A percentile compares a stretch with the other conserved stretches of the same genome.
phyloP scores from a whole-genome alignment of 1,284 basidiomycete genomes.

The Boletus sp. region DNA sequence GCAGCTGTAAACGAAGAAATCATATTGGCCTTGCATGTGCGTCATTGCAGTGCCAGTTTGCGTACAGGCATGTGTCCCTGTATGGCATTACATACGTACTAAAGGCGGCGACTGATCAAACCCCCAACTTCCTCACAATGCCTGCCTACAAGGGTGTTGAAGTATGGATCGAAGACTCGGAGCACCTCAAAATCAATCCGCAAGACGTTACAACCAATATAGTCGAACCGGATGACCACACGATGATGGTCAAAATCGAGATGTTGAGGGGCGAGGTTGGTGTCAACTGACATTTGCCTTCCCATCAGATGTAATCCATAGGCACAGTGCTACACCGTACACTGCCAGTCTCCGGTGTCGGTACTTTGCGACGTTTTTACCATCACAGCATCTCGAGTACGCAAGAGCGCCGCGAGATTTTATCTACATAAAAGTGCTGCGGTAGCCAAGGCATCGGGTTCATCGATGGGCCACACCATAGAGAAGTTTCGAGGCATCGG shows the following conservation, averaged over 20 bases:
- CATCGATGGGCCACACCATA: conserved; percentile 8
- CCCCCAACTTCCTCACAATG: conserved; percentile 11
- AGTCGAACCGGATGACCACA: conserved; percentile 13
- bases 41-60: conserved; percentile 6
- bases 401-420: conserved; percentile 15
- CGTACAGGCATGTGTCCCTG: background rate
- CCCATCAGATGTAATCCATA: background rate
- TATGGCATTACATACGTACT: background rate
- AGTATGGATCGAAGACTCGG: conserved; percentile 20
- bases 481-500: conserved; percentile 2
- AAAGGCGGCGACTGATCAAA: too few species aligned
- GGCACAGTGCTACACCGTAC: conserved; percentile 15
- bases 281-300: background rate
- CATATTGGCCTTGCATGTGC: background rate
- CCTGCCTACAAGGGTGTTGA: conserved; percentile 16
- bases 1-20: conserved; percentile 1
- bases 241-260: conserved; percentile 7
- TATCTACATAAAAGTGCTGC: conserved; percentile 9
- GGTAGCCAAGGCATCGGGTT: conserved; percentile 2
- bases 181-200: conserved; percentile 3
- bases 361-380: conserved; percentile 19
- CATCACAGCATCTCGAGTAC: background rate
- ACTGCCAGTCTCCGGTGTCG: conserved; percentile 17
- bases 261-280: conserved; percentile 18
- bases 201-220: conserved; percentile 9